A percentile compares a stretch with the other conserved stretches of the same genome.
phyloP scores from a whole-genome alignment of 495 filamentous ascomycete genomes.

The Penicillium bovifimosum region DNA sequence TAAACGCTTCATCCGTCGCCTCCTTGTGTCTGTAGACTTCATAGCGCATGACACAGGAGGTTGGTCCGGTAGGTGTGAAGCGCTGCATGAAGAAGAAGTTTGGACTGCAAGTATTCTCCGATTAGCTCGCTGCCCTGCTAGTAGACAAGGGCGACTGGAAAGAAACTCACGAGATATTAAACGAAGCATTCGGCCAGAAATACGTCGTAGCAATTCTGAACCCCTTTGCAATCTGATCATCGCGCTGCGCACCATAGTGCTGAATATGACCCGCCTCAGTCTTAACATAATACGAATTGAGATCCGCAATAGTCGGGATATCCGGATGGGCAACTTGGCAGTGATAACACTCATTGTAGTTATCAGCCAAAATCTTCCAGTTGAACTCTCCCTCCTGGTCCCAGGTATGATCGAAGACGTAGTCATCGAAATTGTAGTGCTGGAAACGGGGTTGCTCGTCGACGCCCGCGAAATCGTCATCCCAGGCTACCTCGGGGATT shows the following conservation, averaged over 20 bases:
- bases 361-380: slow-evolving; percentile 47
- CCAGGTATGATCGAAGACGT: slow-evolving; percentile 44
- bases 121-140: too few relatives aligned
- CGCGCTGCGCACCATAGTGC: slow-evolving; percentile 36
- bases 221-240: slow-evolving; percentile 31
- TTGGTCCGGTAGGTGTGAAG: slow-evolving; percentile 36
- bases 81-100: slow-evolving; percentile 48
- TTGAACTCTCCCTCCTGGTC: slow-evolving; percentile 42
- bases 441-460: slow-evolving; percentile 37
- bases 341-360: slow-evolving; percentile 52
- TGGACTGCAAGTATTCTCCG: slow-evolving; percentile 20
- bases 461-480: slow-evolving; percentile 37
- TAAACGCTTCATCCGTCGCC: slow-evolving; percentile 39
- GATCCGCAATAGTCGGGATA: slow-evolving; percentile 38
- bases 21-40: slow-evolving; percentile 46
- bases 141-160: too few relatives aligned
- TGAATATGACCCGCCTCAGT: slow-evolving; percentile 34
- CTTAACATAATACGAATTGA: slow-evolving; percentile 38
- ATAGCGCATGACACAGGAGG: slow-evolving; percentile 36
- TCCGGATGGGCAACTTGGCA: slow-evolving; percentile 44
- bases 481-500: slow-evolving; percentile 33
- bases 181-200: slow-evolving; percentile 42
- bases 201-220: slow-evolving; percentile 36
- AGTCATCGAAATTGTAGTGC: slow-evolving; percentile 42
- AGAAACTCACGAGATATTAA: slow-evolving; percentile 43